Conservation (phyloP, 495 filamentous ascomycete genomes). For the Tetracladium setigerum region DNA sequence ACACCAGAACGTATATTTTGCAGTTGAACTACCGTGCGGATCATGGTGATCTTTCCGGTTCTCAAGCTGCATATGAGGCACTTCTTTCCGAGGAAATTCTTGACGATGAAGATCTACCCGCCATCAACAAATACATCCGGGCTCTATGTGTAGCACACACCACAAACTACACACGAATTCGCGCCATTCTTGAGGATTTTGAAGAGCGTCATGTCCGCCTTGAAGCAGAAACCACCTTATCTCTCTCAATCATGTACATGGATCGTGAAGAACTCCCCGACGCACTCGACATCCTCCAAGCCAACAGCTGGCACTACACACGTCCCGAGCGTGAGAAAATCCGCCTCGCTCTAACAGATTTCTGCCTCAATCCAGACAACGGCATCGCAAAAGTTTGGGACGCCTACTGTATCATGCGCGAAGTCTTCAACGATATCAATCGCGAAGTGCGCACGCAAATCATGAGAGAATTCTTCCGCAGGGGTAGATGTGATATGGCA, state of each 20-base stretch:
- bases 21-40: constrained; percentile 69
- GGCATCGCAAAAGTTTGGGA: constrained; percentile 67
- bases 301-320: constrained; percentile 56
- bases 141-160: constrained; percentile 54
- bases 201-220: constrained; percentile 61
- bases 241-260: constrained; percentile 64
- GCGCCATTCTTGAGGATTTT: constrained; percentile 66
- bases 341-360: constrained; percentile 53
- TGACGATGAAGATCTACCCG: constrained; percentile 48
- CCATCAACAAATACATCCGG: constrained; percentile 70
- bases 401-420: constrained; percentile 65
- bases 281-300: constrained; percentile 67
- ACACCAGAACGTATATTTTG: constrained; percentile 60
- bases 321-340: constrained; percentile 55
- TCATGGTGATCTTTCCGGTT: constrained; percentile 59
- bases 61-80: constrained; percentile 52
- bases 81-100: constrained; percentile 45
- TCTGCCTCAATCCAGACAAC: constrained; percentile 52
- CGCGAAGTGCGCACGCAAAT: constrained; percentile 54
- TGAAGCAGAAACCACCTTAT: constrained; percentile 61
- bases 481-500: constrained; percentile 72
- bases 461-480: constrained; percentile 78
- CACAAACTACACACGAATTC: constrained; percentile 56
- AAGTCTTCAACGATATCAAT: constrained; percentile 70
- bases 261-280: constrained; percentile 64